Evolutionary conservation across 768 basidiomycete species (phyloP), one percentile per base, ranked within the genome.

Genomic region (Leucocoprinus sp.): DNA sequence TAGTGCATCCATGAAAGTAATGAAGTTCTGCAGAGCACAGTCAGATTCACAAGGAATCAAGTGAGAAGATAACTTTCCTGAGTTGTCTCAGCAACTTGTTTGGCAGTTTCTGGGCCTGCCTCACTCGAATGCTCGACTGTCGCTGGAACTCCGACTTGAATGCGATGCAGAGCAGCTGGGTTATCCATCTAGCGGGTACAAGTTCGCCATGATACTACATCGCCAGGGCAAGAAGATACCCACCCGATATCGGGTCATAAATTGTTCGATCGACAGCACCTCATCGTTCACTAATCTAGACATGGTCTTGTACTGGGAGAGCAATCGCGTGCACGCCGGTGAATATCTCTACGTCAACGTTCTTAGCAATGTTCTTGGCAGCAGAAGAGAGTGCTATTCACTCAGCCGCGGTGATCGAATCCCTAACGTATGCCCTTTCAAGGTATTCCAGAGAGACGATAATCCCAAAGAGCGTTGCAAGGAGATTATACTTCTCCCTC

Each of bases 221-320:
- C 23, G n/a, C 5, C 22, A 8, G 19, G n/a, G 29, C 12, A 24
- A 34, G 21, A 15, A 15, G 44, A 18, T 34, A 62, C 81, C 31
- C 44, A 90, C 92, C 56, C 80, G 69, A 67, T 93, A 97, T 42
- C 84, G 78, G 42, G 71, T 70, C 92, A 96, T 95, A 65, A 97
- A 99, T 15, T 82, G 75, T 54, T 97, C 93, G 31, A 97, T 75
- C 22, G 77, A 83, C 0, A 79, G 78, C 7, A 93, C 89, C 17
- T 85, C 84, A 43, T 90, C 80, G n/a, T 82, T 82, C 8, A 98
- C 84, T n/a, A 97, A 75, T 65, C 92, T 96, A 50, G 93, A 68
- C 81, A 96, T 90, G 0, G 91, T 93, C 76, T 96, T 96, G 71
- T 96, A 98, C 64, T 96, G 93, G 5, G 91, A 89, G 11, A 98